These are phyloP conservation scores for Biancaea sappan DNA, from an alignment of 306 rosid genomes.

Conservation along the genomic window DNA sequence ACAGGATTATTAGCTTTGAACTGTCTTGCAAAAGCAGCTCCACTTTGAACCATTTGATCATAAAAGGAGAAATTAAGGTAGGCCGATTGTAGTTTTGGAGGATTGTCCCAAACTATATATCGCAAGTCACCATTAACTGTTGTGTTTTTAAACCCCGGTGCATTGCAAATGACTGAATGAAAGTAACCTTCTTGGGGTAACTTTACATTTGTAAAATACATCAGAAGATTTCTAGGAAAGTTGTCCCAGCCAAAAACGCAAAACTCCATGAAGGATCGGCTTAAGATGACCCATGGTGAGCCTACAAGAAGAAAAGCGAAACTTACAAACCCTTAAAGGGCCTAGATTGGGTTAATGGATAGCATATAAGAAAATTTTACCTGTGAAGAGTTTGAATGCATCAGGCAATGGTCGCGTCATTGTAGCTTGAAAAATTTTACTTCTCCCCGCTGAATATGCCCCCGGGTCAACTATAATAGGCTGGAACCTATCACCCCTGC, in stretches of 20 bases:
- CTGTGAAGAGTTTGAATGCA: slow-evolving; percentile 90
- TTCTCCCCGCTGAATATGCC: slow-evolving; percentile 78
- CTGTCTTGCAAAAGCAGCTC: slow-evolving; percentile 90
- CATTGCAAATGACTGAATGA: slow-evolving; percentile 85
- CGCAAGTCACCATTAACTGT: slow-evolving; percentile 84
- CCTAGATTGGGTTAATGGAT: slow-evolving; percentile 8
- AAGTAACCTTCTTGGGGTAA: slow-evolving; percentile 93
- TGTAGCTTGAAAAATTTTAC: slow-evolving; percentile 93
- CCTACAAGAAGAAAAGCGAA: slow-evolving; percentile 62
- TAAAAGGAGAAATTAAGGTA: slow-evolving; percentile 73
- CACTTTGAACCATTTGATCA: slow-evolving; percentile 73
- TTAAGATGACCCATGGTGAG: slow-evolving; percentile 89
- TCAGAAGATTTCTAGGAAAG: slow-evolving; percentile 78
- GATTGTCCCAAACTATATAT: slow-evolving; percentile 89
- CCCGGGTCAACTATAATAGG: slow-evolving; percentile 91
- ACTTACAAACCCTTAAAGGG: neutral
- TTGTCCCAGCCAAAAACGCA: slow-evolving; percentile 97
- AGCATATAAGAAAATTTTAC: slow-evolving; percentile 49
- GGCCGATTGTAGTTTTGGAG: slow-evolving; percentile 83
- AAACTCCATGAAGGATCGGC: slow-evolving; percentile 79
- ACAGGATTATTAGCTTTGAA: slow-evolving; percentile 64
- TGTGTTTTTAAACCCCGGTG: slow-evolving; percentile 80
- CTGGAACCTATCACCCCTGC: slow-evolving; percentile 72
- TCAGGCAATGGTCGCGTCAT: slow-evolving; percentile 79
- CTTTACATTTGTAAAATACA: slow-evolving; percentile 89